Evolutionary conservation across 1,284 basidiomycete species (phyloP), one percentile per base, ranked within the genome.

Genomic region (Megacollybia platyphylla): DNA sequence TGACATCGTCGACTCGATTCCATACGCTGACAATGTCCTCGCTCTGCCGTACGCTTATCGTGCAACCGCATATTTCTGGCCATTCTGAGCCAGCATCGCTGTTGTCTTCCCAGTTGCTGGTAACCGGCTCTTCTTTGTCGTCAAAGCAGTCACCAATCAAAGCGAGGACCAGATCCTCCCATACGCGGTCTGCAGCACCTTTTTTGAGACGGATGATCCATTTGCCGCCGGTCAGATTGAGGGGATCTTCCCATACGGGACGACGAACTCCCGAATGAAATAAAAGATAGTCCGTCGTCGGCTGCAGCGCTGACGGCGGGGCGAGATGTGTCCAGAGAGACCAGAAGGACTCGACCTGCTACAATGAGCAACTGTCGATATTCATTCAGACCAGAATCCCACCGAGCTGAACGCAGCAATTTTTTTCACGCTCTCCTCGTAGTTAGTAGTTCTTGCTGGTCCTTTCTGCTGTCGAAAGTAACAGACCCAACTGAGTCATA

Each of bases 191-290:
- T 5, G 83, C 75, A 37, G 87, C 68, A 34, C 87, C 86, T 55
- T 89, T 89, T 55, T 76, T 76, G 40, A 92, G 70, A 48, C 89
- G 82, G 48, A 92, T 76, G 48, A 87, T 87, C 87, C 88, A 92
- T 62, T 91, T 91, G n/a, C 88, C 88, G 24, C 88, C 88, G n/a
- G 73, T 59, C 41, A 82, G 63, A 59, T 92, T 92, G 44, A 88
- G 66, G 2, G 87, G 86, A 59, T 91, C 89, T 58, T 92, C 88
- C 88, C 89, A 92, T 6, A 91, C 83, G 1, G 89, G 88, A 44
- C 87, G 71, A 27, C 77, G 78, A 42, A 92, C 68, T 39, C 80
- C 82, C 2, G 76, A 67, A 55, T 89, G 87, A 64, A 92, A 92
- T 47, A 92, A 71, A 39, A 91, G 75, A 49, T 87, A 87, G 59